phyloP scores from a whole-genome alignment of 2,329 filamentous ascomycete genomes.

The Pseudogymnoascus sp. region DNA sequence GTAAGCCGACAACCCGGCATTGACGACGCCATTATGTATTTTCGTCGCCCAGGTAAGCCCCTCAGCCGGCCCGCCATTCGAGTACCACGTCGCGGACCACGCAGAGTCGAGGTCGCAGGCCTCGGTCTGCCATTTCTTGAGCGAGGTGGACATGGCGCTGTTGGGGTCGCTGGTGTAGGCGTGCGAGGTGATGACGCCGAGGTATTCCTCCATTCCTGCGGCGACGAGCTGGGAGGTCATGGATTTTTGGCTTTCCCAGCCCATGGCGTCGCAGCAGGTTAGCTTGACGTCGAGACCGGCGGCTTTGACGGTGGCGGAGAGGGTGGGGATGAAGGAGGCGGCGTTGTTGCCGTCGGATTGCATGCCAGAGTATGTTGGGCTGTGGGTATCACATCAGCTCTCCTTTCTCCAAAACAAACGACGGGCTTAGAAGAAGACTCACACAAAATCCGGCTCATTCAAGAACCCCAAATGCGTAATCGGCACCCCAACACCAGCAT shows the following conservation, averaged over 20 bases:
- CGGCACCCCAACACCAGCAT: constrained; percentile 32
- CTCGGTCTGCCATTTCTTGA: constrained; percentile 45
- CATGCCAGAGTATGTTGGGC: constrained; percentile 38
- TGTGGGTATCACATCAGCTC: background rate
- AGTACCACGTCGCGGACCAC: constrained; percentile 40
- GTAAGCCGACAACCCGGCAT: constrained; percentile 42
- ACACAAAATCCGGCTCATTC: constrained; percentile 36
- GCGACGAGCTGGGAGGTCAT: constrained; percentile 32
- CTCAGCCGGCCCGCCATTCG: constrained; percentile 38
- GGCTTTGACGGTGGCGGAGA: constrained; percentile 31
- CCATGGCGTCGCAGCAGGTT: constrained; percentile 38
- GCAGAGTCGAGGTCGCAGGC: constrained; percentile 37
- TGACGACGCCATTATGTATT: constrained; percentile 41
- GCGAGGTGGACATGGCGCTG: constrained; percentile 33
- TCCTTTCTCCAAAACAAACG: constrained; percentile 7
- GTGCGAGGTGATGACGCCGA: constrained; percentile 35
- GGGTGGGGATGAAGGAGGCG: constrained; percentile 41
- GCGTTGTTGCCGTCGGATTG: constrained; percentile 37
- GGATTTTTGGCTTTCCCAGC: constrained; percentile 32
- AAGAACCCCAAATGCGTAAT: constrained; percentile 37
- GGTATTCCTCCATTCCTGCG: constrained; percentile 29
- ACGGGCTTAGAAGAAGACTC: constrained; percentile 10
- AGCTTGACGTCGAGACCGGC: constrained; percentile 32
- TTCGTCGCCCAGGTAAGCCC: constrained; percentile 49
- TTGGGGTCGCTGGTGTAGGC: constrained; percentile 33